Percentiles rank a stretch among this genome's conserved stretches.
phyloP scores from a whole-genome alignment of 2,329 filamentous ascomycete species.

The Penicillium expansum region DNA sequence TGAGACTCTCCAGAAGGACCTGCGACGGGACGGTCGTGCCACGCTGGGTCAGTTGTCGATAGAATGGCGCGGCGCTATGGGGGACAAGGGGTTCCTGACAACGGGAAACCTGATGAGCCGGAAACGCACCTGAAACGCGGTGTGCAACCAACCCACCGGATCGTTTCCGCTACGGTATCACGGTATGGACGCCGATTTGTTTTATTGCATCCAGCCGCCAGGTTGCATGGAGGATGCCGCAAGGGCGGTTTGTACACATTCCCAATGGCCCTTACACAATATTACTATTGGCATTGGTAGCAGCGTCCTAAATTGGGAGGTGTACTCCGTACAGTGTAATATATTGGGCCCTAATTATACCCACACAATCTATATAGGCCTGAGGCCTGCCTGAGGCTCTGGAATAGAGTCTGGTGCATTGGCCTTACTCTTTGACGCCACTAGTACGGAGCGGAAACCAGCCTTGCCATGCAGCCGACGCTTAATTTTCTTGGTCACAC shows the following conservation, averaged over 20 bases:
- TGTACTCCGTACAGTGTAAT: not conserved
- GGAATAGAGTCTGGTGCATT: not conserved
- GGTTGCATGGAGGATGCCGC: slow-evolving; percentile 14
- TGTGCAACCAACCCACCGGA: slow-evolving; percentile 7
- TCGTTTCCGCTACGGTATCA: slow-evolving; percentile 9
- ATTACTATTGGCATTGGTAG: slow-evolving; percentile 1
- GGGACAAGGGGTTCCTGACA: slow-evolving; percentile 79
- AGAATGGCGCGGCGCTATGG: slow-evolving; percentile 86
- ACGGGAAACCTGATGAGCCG: slow-evolving; percentile 71
- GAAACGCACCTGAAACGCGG: slow-evolving; percentile 34
- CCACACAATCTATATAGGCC: not conserved
- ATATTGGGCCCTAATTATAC: not conserved
- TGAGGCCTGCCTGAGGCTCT: not conserved
- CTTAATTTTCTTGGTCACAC: slow-evolving; percentile 7
- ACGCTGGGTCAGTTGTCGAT: slow-evolving; percentile 79
- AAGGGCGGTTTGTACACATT: slow-evolving; percentile 2
- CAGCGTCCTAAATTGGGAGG: not conserved
- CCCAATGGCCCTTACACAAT: not conserved
- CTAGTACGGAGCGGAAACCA: slow-evolving; percentile 8
- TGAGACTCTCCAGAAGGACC: slow-evolving; percentile 52
- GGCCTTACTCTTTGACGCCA: slow-evolving; percentile 13
- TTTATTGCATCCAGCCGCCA: slow-evolving; percentile 15
- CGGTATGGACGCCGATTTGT: slow-evolving; percentile 6
- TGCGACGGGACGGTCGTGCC: slow-evolving; percentile 52
- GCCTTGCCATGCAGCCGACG: slow-evolving; percentile 18